Evolutionary conservation across 768 basidiomycete genomes (phyloP).

Genomic region (Suillus bovinus): DNA sequence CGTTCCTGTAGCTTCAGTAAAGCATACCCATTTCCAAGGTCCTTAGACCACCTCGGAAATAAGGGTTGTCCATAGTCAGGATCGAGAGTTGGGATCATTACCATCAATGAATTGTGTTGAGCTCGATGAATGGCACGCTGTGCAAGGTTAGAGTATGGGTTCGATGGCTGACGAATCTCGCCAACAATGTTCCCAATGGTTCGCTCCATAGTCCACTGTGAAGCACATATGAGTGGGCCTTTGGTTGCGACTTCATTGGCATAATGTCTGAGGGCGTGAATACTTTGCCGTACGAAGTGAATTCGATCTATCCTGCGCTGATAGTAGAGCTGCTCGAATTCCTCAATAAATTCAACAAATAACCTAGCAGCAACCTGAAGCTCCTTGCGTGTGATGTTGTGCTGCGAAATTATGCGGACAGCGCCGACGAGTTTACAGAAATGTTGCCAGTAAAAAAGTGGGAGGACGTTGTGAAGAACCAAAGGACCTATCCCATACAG

Average conservation of each 20-base stretch:
- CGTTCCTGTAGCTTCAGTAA: neutral
- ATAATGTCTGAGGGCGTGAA: constrained; percentile 28
- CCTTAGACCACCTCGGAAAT: constrained; percentile 10
- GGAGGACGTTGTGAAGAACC: constrained; percentile 18
- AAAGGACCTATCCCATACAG: constrained; percentile 20
- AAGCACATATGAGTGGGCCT: constrained; percentile 21
- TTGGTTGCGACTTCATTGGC: constrained; percentile 19
- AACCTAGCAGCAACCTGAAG: constrained; percentile 12
- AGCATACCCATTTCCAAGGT: constrained; percentile 10
- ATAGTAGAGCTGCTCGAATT: constrained; percentile 31
- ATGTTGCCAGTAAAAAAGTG: constrained; percentile 16
- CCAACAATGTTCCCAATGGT: constrained; percentile 27
- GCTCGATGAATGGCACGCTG: constrained; percentile 21
- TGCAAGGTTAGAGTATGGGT: constrained; percentile 29
- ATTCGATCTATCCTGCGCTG: constrained; percentile 23
- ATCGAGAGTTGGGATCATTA: constrained; percentile 11
- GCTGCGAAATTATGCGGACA: constrained; percentile 20
- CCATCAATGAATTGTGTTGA: constrained; percentile 20
- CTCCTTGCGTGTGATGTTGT: constrained; percentile 15
- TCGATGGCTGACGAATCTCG: constrained; percentile 26
- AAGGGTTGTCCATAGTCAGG: neutral
- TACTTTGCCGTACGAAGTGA: constrained; percentile 28
- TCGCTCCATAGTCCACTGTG: constrained; percentile 32
- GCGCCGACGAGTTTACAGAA: constrained; percentile 24
- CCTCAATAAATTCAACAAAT: constrained; percentile 25